Percentiles rank a stretch among this genome's conserved stretches.
Evolutionary conservation across 176 grass and related monocot genomes (phyloP).

Genomic region (Coix lacrymajobi): DNA sequence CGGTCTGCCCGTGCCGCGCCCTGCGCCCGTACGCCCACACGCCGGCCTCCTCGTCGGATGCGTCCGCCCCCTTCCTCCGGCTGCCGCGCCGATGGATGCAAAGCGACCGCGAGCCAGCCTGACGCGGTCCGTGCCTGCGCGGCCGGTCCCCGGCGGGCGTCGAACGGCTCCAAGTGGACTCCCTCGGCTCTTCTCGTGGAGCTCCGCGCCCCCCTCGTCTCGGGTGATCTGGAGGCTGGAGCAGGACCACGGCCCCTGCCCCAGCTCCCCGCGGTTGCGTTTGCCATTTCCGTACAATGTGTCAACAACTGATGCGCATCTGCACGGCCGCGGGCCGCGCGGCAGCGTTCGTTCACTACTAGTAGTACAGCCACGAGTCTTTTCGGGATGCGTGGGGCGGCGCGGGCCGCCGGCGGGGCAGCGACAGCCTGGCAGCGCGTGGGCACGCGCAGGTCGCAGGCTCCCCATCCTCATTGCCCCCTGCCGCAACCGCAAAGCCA

Average conservation of each 20-base stretch:
- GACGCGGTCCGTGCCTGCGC: background rate
- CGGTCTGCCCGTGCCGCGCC: no score
- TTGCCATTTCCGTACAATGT: background rate
- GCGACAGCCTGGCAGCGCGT: constrained; percentile 13
- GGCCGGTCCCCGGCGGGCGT: background rate
- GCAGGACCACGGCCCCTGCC: background rate
- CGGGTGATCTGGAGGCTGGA: background rate
- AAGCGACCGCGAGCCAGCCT: background rate
- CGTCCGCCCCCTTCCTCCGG: background rate
- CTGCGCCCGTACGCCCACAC: background rate
- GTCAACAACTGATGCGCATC: background rate
- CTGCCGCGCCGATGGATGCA: background rate
- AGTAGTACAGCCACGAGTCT: background rate
- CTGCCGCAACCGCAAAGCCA: background rate
- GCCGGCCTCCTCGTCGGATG: background rate
- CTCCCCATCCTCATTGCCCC: constrained; percentile 4
- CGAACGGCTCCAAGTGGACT: background rate
- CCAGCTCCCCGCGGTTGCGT: background rate
- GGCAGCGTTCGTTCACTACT: background rate
- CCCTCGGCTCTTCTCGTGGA: background rate
- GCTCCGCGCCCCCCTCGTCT: background rate
- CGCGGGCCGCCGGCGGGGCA: background rate
- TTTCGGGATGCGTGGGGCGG: background rate
- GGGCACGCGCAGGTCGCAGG: background rate
- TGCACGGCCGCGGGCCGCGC: background rate